Evolutionary conservation across 495 filamentous ascomycete species (phyloP).

Genomic region (Lindgomyces ingoldianus): DNA sequence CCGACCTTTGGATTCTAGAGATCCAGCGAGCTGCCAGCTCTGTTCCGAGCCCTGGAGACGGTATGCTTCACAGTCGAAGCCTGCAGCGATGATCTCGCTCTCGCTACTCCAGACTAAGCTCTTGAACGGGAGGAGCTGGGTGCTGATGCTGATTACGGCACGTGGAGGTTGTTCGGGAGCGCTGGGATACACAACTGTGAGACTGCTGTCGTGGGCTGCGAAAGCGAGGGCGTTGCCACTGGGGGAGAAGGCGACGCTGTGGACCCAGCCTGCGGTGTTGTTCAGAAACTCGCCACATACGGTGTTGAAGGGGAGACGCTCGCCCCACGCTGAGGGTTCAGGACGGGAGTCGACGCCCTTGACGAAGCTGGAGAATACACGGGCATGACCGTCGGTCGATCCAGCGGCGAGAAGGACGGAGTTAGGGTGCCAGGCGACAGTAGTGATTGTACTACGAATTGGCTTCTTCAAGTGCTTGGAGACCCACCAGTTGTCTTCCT

Average conservation of each 20-base stretch:
- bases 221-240: conserved; percentile 90
- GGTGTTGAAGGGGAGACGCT: conserved; percentile 93
- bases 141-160: conserved; percentile 84
- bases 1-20: conserved; percentile 66
- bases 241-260: conserved; percentile 86
- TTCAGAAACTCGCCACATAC: conserved; percentile 96
- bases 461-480: conserved; percentile 99
- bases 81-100: conserved; percentile 90
- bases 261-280: conserved; percentile 94
- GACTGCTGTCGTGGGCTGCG: conserved; percentile 87
- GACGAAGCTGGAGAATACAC: conserved; percentile 93
- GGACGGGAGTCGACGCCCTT: conserved; percentile 89
- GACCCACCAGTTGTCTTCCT: conserved; percentile 99
- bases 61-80: conserved; percentile 95
- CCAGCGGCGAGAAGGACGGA: conserved; percentile 91
- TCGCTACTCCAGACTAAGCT: conserved; percentile 91
- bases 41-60: conserved; percentile 77
- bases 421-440: conserved; percentile 94
- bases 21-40: conserved; percentile 85
- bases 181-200: conserved; percentile 93
- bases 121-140: conserved; percentile 86
- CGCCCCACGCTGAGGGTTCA: conserved; percentile 88
- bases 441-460: conserved; percentile 92
- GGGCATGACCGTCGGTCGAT: conserved; percentile 94
- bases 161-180: conserved; percentile 87